Base-by-base conservation (phyloP, 345 rosid genomes). In the Cochlearia excelsa region DNA sequence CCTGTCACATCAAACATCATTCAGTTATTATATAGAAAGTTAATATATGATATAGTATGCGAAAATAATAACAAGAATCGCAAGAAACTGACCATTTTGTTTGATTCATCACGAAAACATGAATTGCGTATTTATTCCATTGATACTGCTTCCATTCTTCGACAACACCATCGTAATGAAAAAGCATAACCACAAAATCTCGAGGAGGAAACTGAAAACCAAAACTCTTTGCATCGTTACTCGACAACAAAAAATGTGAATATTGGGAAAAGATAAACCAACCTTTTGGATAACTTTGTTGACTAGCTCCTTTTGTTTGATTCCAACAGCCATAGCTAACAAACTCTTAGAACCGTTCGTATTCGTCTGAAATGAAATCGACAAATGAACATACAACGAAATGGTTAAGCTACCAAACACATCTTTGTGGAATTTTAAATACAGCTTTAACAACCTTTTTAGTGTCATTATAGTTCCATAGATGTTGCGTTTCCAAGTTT, bases 131-230 rank as follows among this genome's bases (percentile, higher is more conserved):
- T 52, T 72, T 42, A 55, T 60, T 74, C 98, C 97, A 92, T 44
- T 74, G 71, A 47, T 75, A 82, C 4, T 70, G 68, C 59, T 74
- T 86, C 98, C 98, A 92, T 1, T 76, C 86, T 31, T 92, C 90
- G n/a, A 83, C 82, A 11, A 65, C 30, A 51, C 93, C 96, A 61
- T 92, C 98, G 26, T 92, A 92, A 69, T 92, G 98, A 78, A 92
- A 92, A 68, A 92, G 87, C 88, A 92, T 86, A 35, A 88, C 76
- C 1, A 57, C 78, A 26, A 88, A 88, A 46, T 80, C 77, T 63
- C 78, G 75, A 39, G 77, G 57, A 43, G 74, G 70, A 70, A 92
- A 92, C 98, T 92, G 87, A 71, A 49, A 16, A 6, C 7, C 39
- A 50, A 9, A 35, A 11, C 10, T 34, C 26, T 35, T 41, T 40